Evolutionary conservation across 768 basidiomycete genomes (phyloP).

Genomic region (Mycena metata): DNA sequence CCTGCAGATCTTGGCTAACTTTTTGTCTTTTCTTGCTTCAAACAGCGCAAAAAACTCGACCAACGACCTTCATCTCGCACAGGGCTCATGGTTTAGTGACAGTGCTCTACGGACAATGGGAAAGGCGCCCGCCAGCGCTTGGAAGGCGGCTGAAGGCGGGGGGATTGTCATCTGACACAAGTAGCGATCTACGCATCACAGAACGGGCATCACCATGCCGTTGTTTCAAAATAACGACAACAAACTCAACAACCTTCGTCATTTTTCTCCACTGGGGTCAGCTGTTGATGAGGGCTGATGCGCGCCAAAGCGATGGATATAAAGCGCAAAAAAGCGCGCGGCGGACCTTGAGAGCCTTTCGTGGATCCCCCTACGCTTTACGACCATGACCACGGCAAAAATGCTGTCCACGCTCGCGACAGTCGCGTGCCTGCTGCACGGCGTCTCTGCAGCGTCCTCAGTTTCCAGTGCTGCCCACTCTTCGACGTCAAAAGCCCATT

Average conservation of each 20-base stretch:
- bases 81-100: too few relatives aligned
- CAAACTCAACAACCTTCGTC: conserved; percentile 1
- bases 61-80: too few relatives aligned
- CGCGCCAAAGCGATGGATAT: conserved; percentile 18
- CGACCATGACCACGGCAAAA: conserved; percentile 20
- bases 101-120: too few relatives aligned
- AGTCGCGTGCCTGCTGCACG: conserved; percentile 16
- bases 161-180: neutral
- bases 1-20: too few relatives aligned
- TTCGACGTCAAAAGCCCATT: neutral
- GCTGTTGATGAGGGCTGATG: conserved; percentile 13
- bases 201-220: neutral
- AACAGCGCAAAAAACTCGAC: too few relatives aligned
- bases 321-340: neutral
- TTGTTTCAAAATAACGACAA: neutral
- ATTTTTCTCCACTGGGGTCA: conserved; percentile 10
- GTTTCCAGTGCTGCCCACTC: neutral
- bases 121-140: too few relatives aligned
- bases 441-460: conserved; percentile 15
- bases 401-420: conserved; percentile 23
- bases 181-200: neutral
- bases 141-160: neutral
- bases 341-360: conserved; percentile 20
- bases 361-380: conserved; percentile 1
- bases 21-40: too few relatives aligned